Evolutionary conservation across 805 yeast species (phyloP).

Genomic region (Lachancea sp.): DNA sequence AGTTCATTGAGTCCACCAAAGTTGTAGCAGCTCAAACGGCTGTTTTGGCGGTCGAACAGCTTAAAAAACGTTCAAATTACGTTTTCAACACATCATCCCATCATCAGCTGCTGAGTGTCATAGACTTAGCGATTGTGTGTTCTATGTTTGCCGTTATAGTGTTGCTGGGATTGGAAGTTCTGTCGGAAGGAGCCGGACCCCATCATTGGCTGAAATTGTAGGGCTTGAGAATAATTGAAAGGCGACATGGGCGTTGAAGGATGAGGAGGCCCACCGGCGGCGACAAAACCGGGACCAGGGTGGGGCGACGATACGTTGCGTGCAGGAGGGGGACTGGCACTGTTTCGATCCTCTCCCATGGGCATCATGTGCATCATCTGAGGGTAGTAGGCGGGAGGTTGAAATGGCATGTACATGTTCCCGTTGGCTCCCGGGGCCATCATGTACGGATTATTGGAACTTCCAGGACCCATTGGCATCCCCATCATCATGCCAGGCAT

Average conservation of each 20-base stretch:
- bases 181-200: conserved; percentile 18
- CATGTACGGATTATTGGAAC: conserved; percentile 24
- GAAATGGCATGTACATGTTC: conserved; percentile 32
- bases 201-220: conserved; percentile 26
- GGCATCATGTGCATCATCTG: conserved; percentile 28
- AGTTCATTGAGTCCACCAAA: neutral
- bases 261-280: conserved; percentile 11
- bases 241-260: conserved; percentile 17
- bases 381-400: conserved; percentile 32
- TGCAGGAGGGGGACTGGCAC: conserved; percentile 21
- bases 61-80: neutral
- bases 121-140: conserved; percentile 6
- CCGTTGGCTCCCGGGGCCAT: conserved; percentile 15
- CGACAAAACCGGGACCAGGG: conserved; percentile 23
- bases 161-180: conserved; percentile 16
- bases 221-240: conserved; percentile 26
- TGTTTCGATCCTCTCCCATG: conserved; percentile 19
- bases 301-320: conserved; percentile 26
- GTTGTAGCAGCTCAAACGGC: neutral
- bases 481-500: conserved; percentile 29
- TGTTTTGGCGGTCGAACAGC: neutral
- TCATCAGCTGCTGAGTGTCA: too few species aligned
- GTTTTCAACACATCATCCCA: too few species aligned
- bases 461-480: conserved; percentile 23
- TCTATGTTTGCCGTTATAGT: conserved; percentile 13